A percentile compares a stretch with the other conserved stretches of the same genome.
Evolutionary conservation across 148 eudicot genomes (phyloP).

Genomic region (Rhododendron griersonianum): DNA sequence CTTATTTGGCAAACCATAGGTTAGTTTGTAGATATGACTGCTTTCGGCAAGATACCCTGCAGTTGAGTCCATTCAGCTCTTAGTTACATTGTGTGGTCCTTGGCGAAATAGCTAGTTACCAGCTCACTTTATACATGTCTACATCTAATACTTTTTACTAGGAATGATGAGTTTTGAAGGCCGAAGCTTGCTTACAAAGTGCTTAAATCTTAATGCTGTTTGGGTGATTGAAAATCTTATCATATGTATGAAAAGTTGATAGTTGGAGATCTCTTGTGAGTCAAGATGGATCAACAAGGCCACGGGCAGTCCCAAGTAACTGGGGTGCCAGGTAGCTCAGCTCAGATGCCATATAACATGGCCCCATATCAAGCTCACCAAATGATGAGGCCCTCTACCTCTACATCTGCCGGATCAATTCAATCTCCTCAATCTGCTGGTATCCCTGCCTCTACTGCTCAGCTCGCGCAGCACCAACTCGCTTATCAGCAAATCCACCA

Average conservation of each 20-base stretch:
- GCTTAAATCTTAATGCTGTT: background rate
- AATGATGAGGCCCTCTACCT: constrained; percentile 27
- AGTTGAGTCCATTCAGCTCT: background rate
- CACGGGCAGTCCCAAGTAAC: constrained; percentile 33
- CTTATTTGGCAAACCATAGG: background rate
- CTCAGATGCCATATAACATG: constrained; percentile 29
- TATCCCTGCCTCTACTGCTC: constrained; percentile 12
- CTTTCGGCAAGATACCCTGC: background rate
- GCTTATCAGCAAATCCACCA: constrained; percentile 31
- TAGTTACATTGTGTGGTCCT: background rate
- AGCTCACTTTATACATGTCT: background rate
- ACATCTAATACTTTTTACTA: background rate
- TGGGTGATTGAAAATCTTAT: background rate
- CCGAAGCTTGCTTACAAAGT: background rate
- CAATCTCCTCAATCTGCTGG: constrained; percentile 16
- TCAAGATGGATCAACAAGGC: constrained; percentile 47
- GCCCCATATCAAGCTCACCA: constrained; percentile 34
- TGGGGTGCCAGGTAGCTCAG: constrained; percentile 31
- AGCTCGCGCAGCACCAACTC: constrained; percentile 24
- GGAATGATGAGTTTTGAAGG: background rate
- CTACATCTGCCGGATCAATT: constrained; percentile 26
- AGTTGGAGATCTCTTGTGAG: background rate
- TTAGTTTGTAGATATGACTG: background rate
- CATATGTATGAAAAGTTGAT: background rate
- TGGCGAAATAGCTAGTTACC: background rate